phyloP scores from a whole-genome alignment of 2,329 filamentous ascomycete genomes.

The Berkeleyomyces basicola region DNA sequence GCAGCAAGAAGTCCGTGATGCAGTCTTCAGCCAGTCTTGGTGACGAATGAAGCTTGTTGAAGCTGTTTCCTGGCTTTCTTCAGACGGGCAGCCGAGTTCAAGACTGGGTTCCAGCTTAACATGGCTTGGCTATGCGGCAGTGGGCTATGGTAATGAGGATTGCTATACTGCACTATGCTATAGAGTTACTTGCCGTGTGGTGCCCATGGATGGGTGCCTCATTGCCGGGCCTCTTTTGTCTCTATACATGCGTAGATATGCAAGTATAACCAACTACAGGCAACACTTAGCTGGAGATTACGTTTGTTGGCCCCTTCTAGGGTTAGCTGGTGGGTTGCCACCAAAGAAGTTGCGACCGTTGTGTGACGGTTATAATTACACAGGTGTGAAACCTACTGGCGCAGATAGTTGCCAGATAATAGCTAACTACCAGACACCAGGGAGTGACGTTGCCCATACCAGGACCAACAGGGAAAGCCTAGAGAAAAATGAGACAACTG shows the following conservation, averaged over 20 bases:
- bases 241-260: not conserved
- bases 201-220: not conserved
- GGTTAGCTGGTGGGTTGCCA: too few species aligned
- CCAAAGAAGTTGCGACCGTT: too few species aligned
- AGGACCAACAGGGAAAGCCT: not conserved
- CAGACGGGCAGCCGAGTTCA: not conserved
- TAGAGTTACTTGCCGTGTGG: not conserved
- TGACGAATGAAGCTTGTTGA: not conserved
- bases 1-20: not conserved
- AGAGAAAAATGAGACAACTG: slow-evolving; percentile 7
- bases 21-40: not conserved
- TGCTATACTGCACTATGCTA: not conserved
- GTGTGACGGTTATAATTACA: too few species aligned
- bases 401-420: too few species aligned
- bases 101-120: not conserved
- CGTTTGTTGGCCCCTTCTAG: too few species aligned
- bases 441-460: slow-evolving; percentile 5
- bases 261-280: too few species aligned
- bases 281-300: too few species aligned
- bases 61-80: slow-evolving; percentile 4
- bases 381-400: too few species aligned
- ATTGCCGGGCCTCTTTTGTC: not conserved
- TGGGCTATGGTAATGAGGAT: not conserved
- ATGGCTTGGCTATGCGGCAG: not conserved
- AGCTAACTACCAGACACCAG: too few species aligned